Evolutionary conservation across 2,329 filamentous ascomycete species (phyloP).

Genomic region (Microascus cirrosus): DNA sequence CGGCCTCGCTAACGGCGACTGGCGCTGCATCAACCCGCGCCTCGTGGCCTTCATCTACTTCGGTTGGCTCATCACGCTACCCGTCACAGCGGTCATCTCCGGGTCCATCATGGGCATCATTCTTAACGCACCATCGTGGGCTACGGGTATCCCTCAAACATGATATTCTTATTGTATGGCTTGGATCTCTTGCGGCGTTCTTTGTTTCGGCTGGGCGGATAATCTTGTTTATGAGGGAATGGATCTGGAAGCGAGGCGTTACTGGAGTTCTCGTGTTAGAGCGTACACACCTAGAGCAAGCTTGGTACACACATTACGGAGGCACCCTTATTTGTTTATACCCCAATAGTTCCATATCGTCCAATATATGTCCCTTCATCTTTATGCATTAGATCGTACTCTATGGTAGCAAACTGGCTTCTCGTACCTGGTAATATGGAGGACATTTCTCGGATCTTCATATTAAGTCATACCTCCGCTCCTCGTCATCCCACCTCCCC

Average conservation of each 20-base stretch:
- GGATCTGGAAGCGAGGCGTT: no score
- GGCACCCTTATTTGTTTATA: neutral
- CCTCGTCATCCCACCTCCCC: slow-evolving; percentile 66
- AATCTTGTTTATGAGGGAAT: no score
- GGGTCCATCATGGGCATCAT: slow-evolving; percentile 43
- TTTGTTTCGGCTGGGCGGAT: no score
- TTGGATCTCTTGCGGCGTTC: no score
- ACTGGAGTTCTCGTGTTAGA: no score
- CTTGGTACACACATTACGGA: no score
- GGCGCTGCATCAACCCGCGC: slow-evolving; percentile 35
- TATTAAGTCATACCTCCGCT: slow-evolving; percentile 24
- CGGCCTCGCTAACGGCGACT: slow-evolving; percentile 37
- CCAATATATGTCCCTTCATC: neutral
- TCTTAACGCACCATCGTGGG: slow-evolving; percentile 36
- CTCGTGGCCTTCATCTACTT: slow-evolving; percentile 34
- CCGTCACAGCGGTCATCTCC: slow-evolving; percentile 34
- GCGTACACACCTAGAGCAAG: no score
- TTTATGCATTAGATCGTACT: no score
- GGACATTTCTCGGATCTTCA: neutral
- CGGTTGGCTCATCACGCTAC: slow-evolving; percentile 40
- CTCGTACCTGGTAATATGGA: no score
- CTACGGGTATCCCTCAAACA: slow-evolving; percentile 3
- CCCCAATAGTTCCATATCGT: neutral
- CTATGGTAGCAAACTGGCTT: no score
- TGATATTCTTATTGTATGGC: neutral